These are phyloP conservation scores for Botrytis sinoallii DNA, from an alignment of 2,329 filamentous ascomycete genomes.

Conservation along the genomic window DNA sequence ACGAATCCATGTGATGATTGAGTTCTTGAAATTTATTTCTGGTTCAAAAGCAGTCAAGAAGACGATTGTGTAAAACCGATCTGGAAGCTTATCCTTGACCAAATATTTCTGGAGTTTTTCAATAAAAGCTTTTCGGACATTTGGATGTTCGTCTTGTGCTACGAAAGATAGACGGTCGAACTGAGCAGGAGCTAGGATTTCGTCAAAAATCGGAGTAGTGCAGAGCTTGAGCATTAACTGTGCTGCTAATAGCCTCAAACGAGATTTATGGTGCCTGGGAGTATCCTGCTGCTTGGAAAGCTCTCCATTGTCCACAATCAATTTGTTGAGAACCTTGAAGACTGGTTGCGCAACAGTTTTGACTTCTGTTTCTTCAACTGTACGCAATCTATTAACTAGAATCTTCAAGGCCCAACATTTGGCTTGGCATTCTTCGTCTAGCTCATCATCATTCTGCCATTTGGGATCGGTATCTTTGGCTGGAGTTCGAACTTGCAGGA, in stretches of 20 bases:
- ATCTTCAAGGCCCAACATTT: conserved; percentile 83
- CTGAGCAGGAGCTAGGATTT: conserved; percentile 64
- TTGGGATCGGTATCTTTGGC: conserved; percentile 54
- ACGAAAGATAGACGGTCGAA: conserved; percentile 82
- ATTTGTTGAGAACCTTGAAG: conserved; percentile 73
- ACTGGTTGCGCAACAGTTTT: conserved; percentile 64
- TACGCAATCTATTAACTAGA: conserved; percentile 80
- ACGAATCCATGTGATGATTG: conserved; percentile 83
- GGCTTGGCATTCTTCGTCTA: conserved; percentile 78
- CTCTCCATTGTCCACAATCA: conserved; percentile 76
- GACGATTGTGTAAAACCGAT: conserved; percentile 82
- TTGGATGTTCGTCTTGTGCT: conserved; percentile 70
- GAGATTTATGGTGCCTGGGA: conserved; percentile 72
- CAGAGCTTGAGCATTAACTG: conserved; percentile 83
- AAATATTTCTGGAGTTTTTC: conserved; percentile 89
- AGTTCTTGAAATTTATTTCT: conserved; percentile 64
- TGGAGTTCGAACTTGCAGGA: conserved; percentile 67
- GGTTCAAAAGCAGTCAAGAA: conserved; percentile 94
- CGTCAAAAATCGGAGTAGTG: conserved; percentile 71
- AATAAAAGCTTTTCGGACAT: conserved; percentile 76
- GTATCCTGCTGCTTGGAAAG: conserved; percentile 73
- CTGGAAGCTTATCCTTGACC: conserved; percentile 64
- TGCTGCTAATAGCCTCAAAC: conserved; percentile 78
- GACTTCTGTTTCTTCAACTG: conserved; percentile 47
- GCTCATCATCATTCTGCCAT: conserved; percentile 65